Evolutionary conservation across 176 grass and related monocot genomes (phyloP).

Genomic region (Phoenix roebelenii): DNA sequence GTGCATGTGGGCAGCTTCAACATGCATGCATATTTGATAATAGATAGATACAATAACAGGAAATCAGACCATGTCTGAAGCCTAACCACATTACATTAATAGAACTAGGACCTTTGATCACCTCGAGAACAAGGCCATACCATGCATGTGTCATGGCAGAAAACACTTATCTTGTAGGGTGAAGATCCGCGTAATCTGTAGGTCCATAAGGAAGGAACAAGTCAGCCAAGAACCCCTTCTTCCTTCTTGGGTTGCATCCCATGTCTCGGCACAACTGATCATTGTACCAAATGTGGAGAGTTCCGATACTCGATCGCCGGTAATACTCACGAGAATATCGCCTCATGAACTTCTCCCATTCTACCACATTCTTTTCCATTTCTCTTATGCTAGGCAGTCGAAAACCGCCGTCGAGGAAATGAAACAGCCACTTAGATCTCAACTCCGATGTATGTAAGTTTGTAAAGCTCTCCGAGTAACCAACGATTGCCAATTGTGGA

Average conservation of each 20-base stretch:
- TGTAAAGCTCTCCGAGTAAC: conserved; percentile 66
- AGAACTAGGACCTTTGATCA: too few species aligned
- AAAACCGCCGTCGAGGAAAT: conserved; percentile 52
- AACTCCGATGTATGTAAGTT: conserved; percentile 56
- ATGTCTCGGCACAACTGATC: conserved; percentile 76
- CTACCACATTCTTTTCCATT: conserved; percentile 60
- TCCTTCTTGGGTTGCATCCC: conserved; percentile 60
- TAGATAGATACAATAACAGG: too few species aligned
- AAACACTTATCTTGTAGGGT: background rate
- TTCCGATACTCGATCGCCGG: conserved; percentile 47
- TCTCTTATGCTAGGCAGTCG: conserved; percentile 48
- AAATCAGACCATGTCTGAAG: too few species aligned
- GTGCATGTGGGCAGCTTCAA: too few species aligned
- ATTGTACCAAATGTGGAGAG: conserved; percentile 69
- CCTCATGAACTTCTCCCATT: conserved; percentile 69
- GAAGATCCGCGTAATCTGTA: conserved; percentile 49
- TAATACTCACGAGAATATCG: conserved; percentile 47
- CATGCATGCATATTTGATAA: too few species aligned
- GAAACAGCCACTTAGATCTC: conserved; percentile 54
- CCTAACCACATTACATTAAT: too few species aligned
- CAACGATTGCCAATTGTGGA: conserved; percentile 65
- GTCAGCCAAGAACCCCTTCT: conserved; percentile 56
- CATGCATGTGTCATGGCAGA: too few species aligned
- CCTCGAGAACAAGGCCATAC: too few species aligned
- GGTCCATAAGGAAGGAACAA: conserved; percentile 72